These are phyloP conservation scores for Pseudogymnoascus sp. DNA, from an alignment of 2,329 filamentous ascomycete species.

Conservation along the genomic window DNA sequence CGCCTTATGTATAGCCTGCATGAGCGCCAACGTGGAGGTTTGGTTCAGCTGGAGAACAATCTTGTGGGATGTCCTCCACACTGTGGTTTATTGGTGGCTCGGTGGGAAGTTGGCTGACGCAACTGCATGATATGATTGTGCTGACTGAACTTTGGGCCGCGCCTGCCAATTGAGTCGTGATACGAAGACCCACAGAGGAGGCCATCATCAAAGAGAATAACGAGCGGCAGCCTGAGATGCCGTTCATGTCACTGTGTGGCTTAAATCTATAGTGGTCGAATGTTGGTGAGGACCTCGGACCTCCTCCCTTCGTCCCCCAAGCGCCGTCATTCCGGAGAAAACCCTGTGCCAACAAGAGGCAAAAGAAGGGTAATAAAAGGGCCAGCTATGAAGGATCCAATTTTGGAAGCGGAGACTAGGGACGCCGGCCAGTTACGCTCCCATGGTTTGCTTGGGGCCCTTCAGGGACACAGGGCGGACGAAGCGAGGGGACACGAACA, in stretches of 20 bases:
- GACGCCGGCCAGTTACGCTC: not conserved
- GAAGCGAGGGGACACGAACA: not conserved
- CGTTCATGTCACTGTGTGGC: constrained; percentile 2
- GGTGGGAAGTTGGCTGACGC: constrained; percentile 1
- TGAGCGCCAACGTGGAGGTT: constrained; percentile 7
- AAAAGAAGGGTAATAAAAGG: constrained; percentile 8
- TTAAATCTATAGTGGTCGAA: constrained; percentile 4
- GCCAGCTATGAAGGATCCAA: constrained; percentile 1
- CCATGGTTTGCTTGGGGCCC: constrained; percentile 1
- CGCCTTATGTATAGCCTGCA: constrained; percentile 7
- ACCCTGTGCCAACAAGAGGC: not conserved
- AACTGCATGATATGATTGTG: constrained; percentile 8
- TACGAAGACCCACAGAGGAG: not conserved
- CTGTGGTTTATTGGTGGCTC: not conserved
- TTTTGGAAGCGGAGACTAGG: constrained; percentile 7
- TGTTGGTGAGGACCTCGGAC: constrained; percentile 4
- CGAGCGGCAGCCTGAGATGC: not conserved
- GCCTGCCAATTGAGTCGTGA: constrained; percentile 5
- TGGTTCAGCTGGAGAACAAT: not conserved
- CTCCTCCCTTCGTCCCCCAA: not conserved
- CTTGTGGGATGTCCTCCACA: not conserved
- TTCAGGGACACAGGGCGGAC: constrained; percentile 5
- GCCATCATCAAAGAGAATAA: constrained; percentile 4
- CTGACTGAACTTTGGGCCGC: not conserved
- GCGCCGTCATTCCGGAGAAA: not conserved